Conservation (phyloP, 2,329 filamentous ascomycete genomes). For the Diaporthe humulicola region DNA sequence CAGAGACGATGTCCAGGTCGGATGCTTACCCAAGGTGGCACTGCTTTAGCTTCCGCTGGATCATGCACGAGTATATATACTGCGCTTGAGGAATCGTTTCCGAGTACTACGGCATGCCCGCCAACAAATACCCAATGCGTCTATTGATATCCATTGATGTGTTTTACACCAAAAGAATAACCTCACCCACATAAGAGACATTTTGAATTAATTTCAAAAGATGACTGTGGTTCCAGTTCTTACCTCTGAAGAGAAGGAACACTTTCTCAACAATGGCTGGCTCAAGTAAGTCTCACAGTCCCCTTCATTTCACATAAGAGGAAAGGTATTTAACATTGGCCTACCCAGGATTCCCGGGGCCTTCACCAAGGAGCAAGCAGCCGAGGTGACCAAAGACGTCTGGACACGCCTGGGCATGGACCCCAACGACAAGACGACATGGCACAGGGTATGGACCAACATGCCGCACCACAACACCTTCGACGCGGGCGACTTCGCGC, state of each 20-base stretch:
- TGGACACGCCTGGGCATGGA: slow-evolving; percentile 78
- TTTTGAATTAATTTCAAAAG: neutral
- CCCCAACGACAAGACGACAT: slow-evolving; percentile 73
- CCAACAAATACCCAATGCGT: neutral
- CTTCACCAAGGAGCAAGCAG: slow-evolving; percentile 56
- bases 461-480: slow-evolving; percentile 74
- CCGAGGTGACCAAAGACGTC: slow-evolving; percentile 56
- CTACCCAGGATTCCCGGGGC: slow-evolving; percentile 47
- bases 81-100: neutral
- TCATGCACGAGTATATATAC: slow-evolving; percentile 18
- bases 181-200: neutral
- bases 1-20: slow-evolving; percentile 13
- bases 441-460: slow-evolving; percentile 72
- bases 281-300: slow-evolving; percentile 47
- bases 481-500: slow-evolving; percentile 68
- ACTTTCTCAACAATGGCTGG: slow-evolving; percentile 57
- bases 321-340: slow-evolving; percentile 42
- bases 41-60: slow-evolving; percentile 19
- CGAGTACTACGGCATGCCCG: neutral
- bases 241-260: slow-evolving; percentile 55
- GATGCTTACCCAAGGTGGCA: slow-evolving; percentile 1
- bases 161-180: neutral
- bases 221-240: slow-evolving; percentile 45
- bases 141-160: neutral
- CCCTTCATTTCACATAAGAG: neutral